Percentiles rank a stretch among this genome's conserved stretches.
Evolutionary conservation across 257 asterid genomes (phyloP).

Genomic region (Rubia yunnanensis): DNA sequence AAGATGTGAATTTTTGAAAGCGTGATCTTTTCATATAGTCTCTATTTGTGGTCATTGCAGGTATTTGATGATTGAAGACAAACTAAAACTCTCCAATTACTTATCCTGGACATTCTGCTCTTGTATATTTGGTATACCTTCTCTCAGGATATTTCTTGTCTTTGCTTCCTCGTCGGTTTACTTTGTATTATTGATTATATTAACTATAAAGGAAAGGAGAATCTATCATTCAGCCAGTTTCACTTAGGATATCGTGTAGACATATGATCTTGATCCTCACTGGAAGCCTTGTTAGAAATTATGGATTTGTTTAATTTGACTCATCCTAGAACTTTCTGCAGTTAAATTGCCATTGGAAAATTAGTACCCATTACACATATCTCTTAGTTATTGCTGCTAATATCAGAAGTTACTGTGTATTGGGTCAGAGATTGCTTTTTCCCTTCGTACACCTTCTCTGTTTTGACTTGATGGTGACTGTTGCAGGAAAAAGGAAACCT

Average conservation of each 20-base stretch:
- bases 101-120: constrained; percentile 98
- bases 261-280: background rate
- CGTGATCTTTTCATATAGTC: constrained; percentile 13
- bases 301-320: background rate
- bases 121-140: constrained; percentile 60
- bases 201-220: background rate
- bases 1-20: constrained; percentile 9
- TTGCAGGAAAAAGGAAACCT: constrained; percentile 77
- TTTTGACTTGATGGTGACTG: constrained; percentile 3
- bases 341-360: background rate
- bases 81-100: constrained; percentile 67
- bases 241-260: too few relatives aligned
- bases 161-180: background rate
- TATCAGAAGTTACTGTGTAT: constrained; percentile 9
- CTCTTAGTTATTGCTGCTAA: too few relatives aligned
- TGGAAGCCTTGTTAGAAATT: background rate
- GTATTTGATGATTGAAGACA: constrained; percentile 80
- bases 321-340: background rate
- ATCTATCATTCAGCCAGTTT: background rate
- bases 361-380: background rate
- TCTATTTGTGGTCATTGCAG: constrained; percentile 28
- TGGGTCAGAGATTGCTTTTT: background rate
- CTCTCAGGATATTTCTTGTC: background rate
- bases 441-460: background rate
- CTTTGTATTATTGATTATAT: background rate